These are phyloP conservation scores for Apostasia ramifera DNA, from an alignment of 106 monocot species.

Conservation along the genomic window DNA sequence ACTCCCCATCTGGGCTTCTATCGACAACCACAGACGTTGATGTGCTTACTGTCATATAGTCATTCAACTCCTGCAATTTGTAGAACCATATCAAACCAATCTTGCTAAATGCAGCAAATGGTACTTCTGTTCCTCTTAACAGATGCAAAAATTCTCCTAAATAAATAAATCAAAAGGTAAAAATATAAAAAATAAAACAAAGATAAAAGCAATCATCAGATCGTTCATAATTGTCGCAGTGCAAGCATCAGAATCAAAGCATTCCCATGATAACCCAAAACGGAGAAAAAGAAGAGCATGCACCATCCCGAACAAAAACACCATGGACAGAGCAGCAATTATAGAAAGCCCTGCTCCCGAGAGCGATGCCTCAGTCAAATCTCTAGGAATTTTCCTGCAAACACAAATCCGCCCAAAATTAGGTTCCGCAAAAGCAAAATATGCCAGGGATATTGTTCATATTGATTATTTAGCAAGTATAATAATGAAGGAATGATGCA, in stretches of 20 bases:
- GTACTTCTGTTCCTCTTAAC: neutral
- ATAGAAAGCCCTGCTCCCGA: constrained; percentile 94
- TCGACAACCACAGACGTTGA: constrained; percentile 85
- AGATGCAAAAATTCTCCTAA: neutral
- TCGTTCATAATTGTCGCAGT: neutral
- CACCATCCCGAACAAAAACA: constrained; percentile 99
- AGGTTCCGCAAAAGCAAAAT: neutral
- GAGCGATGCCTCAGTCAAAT: constrained; percentile 97
- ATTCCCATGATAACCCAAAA: neutral
- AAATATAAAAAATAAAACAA: neutral
- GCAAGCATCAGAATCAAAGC: neutral
- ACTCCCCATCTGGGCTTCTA: constrained; percentile 81
- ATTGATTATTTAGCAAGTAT: neutral
- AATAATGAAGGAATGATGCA: neutral
- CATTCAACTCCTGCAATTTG: constrained; percentile 61
- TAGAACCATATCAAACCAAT: neutral
- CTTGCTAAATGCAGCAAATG: neutral
- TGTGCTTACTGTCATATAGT: constrained; percentile 70
- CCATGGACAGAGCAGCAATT: constrained; percentile 64
- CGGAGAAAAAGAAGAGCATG: constrained; percentile 1
- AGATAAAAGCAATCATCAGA: neutral
- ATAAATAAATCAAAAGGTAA: neutral
- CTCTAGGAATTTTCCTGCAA: constrained; percentile 95
- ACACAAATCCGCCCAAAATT: constrained; percentile 3
- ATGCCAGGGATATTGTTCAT: neutral